Conservation (phyloP, 768 basidiomycete genomes). For the Russula sp. region DNA sequence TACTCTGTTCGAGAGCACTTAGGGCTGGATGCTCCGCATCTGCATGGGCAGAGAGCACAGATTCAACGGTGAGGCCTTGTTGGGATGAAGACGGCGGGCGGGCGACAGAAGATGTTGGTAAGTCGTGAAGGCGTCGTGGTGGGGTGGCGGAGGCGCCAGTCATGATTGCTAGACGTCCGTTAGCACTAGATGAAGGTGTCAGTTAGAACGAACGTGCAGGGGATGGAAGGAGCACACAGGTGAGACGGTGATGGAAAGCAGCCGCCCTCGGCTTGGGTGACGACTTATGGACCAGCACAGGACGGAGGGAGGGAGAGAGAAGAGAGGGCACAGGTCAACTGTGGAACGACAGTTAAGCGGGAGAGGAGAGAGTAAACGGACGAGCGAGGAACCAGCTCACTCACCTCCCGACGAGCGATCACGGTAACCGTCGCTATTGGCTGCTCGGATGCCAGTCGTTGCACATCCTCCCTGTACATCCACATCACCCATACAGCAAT, state of each 20-base stretch:
- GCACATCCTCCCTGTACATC: neutral
- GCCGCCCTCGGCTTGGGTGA: neutral
- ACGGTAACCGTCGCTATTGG: constrained; percentile 30
- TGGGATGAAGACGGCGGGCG: constrained; percentile 36
- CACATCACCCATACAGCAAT: neutral
- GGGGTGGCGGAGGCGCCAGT: constrained; percentile 22
- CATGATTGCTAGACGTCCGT: constrained; percentile 19
- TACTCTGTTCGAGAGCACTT: constrained; percentile 68
- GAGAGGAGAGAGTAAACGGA: neutral
- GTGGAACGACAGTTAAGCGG: neutral
- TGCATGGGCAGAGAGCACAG: constrained; percentile 55
- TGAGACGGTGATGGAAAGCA: neutral
- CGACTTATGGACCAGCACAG: constrained; percentile 1
- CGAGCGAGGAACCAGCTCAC: neutral
- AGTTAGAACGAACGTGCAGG: neutral
- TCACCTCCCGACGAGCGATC: constrained; percentile 18
- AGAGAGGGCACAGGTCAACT: constrained; percentile 12
- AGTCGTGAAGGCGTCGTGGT: constrained; percentile 26
- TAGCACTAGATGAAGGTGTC: constrained; percentile 5
- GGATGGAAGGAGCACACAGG: neutral
- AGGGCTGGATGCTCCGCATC: constrained; percentile 50
- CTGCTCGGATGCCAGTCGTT: constrained; percentile 15
- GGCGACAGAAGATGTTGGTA: constrained; percentile 16
- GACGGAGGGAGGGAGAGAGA: neutral
- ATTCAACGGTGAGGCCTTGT: constrained; percentile 43